Percentiles rank a stretch among this genome's conserved stretches.
Conservation (phyloP, 2,329 filamentous ascomycete genomes). For the Botrytis paeoniae region DNA sequence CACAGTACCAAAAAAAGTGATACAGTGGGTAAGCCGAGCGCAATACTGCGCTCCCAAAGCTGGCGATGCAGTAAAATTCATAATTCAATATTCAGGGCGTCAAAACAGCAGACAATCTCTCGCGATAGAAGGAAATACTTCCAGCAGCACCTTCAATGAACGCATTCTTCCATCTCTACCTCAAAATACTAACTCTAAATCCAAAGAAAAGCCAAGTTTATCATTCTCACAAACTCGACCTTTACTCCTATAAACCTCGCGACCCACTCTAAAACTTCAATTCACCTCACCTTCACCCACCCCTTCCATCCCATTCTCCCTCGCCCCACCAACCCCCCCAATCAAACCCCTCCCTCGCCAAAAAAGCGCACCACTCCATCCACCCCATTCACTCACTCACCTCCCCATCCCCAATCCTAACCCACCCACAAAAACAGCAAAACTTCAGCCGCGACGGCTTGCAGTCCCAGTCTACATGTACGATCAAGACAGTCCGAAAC, state of each 20-base stretch:
- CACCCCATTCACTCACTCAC: neutral
- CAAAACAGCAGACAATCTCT: neutral
- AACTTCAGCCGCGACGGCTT: neutral
- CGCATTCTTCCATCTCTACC: neutral
- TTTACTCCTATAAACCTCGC: neutral
- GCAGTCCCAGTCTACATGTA: neutral
- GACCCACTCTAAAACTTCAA: neutral
- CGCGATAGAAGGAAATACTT: neutral
- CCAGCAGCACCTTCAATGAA: neutral
- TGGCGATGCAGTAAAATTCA: neutral
- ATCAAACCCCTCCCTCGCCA: neutral
- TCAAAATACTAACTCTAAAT: neutral
- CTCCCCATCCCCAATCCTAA: rapidly evolving
- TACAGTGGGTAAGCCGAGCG: neutral
- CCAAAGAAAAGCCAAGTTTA: neutral
- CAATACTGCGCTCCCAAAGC: neutral
- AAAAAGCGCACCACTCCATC: neutral
- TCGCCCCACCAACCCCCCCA: neutral
- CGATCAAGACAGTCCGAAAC: neutral
- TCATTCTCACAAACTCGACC: neutral
- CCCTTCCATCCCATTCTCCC: neutral
- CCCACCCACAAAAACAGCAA: neutral
- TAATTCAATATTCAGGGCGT: neutral
- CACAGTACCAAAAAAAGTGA: neutral
- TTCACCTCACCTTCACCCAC: neutral